Conservation (phyloP, 306 rosid genomes). For the Pueraria montana region DNA sequence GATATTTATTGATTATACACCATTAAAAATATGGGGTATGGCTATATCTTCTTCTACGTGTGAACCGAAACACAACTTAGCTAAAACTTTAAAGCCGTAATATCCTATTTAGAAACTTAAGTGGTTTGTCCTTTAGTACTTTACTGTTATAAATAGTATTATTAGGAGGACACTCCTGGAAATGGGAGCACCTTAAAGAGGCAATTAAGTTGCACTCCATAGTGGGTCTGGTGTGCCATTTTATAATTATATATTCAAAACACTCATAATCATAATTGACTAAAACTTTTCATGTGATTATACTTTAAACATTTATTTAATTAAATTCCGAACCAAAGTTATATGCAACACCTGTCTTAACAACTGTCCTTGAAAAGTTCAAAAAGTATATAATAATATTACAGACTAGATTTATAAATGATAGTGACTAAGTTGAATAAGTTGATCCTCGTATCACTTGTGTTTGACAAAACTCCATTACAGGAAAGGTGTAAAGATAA, state of each 20-base stretch:
- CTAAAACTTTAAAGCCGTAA: not conserved
- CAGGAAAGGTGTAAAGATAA: no score
- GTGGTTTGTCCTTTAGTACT: not conserved
- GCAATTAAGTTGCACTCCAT: constrained; percentile 49
- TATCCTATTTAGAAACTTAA: constrained; percentile 35
- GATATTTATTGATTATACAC: not conserved
- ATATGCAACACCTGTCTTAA: not conserved
- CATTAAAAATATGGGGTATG: not conserved
- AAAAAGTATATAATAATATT: not conserved
- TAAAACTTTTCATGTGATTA: constrained; percentile 26
- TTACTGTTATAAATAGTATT: not conserved
- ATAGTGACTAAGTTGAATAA: not conserved
- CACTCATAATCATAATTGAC: constrained; percentile 3
- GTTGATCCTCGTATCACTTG: not conserved
- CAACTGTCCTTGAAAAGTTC: constrained; percentile 5
- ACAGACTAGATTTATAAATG: not conserved
- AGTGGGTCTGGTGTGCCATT: constrained; percentile 42
- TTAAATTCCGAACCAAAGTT: constrained; percentile 10
- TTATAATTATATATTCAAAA: not conserved
- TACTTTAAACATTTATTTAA: constrained; percentile 11
- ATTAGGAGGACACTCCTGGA: constrained; percentile 29
- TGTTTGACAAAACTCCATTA: constrained; percentile 17
- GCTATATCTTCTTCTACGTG: not conserved
- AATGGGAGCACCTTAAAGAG: constrained; percentile 38
- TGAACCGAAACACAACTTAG: not conserved